Evolutionary conservation across 2,329 filamentous ascomycete genomes (phyloP), one percentile per base, ranked within the genome.

Genomic region (Ophiostoma sp.): DNA sequence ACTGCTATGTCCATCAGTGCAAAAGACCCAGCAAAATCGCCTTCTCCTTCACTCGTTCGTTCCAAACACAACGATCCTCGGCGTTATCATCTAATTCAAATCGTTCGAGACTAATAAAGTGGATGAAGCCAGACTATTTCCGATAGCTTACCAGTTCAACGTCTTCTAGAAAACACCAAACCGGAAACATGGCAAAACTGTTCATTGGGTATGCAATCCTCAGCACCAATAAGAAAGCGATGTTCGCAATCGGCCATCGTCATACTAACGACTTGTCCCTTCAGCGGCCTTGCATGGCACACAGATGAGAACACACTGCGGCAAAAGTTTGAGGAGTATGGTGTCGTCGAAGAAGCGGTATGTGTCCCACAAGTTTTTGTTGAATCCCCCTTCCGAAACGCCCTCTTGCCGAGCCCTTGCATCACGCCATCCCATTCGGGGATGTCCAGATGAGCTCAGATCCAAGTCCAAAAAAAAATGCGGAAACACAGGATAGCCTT

Each of bases 261-360:
- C 42, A 42, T 9, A 16, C 14, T 40, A 36, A 27, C 38, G 1
- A 60, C 3, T 27, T 27, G 27, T 27, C 4, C 18, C 41, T n/a
- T 40, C 68, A 97, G 94, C 77, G 95, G 95, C 85, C 92, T 99
- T 74, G 92, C 95, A 76, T 99, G 95, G 95, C 93, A 97, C 83
- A 99, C 95, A 72, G 93, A 96, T 79, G 94, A 98, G 81, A 81
- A 82, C 62, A 93, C 91, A 74, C 84, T 99, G 73, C 90, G 91
- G 76, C 83, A 89, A 77, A 97, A 97, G 80, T 99, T 99, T 79
- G 89, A 94, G 79, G 89, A 95, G 79, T 97, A 92, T 77, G 94
- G 94, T 70, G 82, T 84, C 58, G 90, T 99, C 73, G 93, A 97
- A 78, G 94, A 99, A 87, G 95, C 95, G 75, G 95, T 98, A 86